A percentile compares a stretch with the other conserved stretches of the same genome.
Conservation (phyloP, 768 basidiomycete genomes). For the Kondoa subrosea region DNA sequence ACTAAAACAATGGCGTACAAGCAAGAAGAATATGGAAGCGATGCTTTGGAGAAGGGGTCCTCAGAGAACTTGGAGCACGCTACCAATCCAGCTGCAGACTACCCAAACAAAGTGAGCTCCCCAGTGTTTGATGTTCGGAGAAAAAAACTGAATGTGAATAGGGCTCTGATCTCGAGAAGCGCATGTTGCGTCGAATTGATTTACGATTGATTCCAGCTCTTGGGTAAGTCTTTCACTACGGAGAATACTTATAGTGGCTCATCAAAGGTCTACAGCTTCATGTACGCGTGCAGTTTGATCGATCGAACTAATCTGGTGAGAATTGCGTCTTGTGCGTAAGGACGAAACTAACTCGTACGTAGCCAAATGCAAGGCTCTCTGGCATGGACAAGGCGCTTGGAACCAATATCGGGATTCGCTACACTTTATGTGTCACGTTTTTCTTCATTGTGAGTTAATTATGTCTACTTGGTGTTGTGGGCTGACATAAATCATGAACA, state of each 20-base stretch:
- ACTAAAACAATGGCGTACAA: too few relatives aligned
- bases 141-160: background rate
- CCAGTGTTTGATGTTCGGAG: background rate
- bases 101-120: background rate
- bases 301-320: background rate
- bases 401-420: background rate
- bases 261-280: too few relatives aligned
- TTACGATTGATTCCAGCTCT: background rate
- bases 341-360: background rate
- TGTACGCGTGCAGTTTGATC: background rate
- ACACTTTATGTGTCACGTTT: background rate
- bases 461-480: background rate
- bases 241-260: too few relatives aligned
- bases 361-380: background rate
- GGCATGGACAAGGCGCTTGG: background rate
- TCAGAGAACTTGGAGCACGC: too few relatives aligned
- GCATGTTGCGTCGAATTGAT: background rate
- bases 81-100: background rate
- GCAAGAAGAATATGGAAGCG: too few relatives aligned
- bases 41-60: too few relatives aligned
- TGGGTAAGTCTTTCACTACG: too few relatives aligned
- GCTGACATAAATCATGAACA: background rate
- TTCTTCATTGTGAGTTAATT: background rate
- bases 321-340: background rate
- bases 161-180: background rate